Evolutionary conservation across 345 rosid species (phyloP), one percentile per base, ranked within the genome.

Genomic region (Isatis tinctoria): DNA sequence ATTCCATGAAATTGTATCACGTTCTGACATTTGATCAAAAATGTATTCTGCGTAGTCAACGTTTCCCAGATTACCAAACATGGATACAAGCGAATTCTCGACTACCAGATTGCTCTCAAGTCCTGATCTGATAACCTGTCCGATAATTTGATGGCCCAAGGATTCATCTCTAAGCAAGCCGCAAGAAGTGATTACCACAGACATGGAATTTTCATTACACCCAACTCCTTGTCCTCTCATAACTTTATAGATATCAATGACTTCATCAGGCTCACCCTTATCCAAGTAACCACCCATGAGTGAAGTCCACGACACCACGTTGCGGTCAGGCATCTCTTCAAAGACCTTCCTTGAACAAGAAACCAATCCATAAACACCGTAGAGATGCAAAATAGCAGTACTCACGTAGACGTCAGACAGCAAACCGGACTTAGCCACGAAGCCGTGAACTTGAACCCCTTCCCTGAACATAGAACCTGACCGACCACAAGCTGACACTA

Each of bases 301-400:
- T 22, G 98, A 89, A 77, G 97, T 93, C 97, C 97, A 91, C 41
- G 98, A 87, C 68, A 89, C 97, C 4, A 91, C 90, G 71, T 93
- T 93, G 70, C 82, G 83, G 49, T 81, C 68, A 0, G 89, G 90
- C 96, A 93, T 91, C 86, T 89, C 98, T 72, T 88, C 85, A 64
- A 93, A 93, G 49, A 93, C 74, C 78, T 67, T 91, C 78, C 72
- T 79, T 9, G 96, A 88, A 48, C 80, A 56, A 24, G 73, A 49
- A 78, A 81, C 82, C 51, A 79, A 65, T 6, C 87, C 87, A 74
- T 83, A 80, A 43, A 72, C 78, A 32, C 93, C 96, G 79, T 89
- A 93, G 30, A 91, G 80, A 79, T 89, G 95, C 88, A 93, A 67
- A 71, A 93, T 66, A 16, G 93, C 89, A 62, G 96, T 88, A 48